Base-by-base conservation (phyloP, 345 rosid genomes). In the Capsella bursapastoris region DNA sequence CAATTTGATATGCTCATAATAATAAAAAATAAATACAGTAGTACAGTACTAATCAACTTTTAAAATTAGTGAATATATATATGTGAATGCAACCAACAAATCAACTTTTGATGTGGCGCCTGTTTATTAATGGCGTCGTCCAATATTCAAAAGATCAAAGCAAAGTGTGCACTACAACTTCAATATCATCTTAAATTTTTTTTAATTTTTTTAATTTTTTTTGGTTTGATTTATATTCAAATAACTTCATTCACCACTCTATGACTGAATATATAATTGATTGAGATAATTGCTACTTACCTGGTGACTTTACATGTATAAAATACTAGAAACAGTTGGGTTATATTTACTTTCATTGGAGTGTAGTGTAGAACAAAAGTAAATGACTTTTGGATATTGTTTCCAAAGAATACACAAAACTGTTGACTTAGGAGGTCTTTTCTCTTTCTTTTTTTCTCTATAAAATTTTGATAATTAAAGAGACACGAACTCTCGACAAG, bases 401-500 rank as follows among this genome's bases (percentile, higher is more conserved):
- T 57, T 66, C 61, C 67, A 67, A 29, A 66, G 3, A 38, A 34
- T 29, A 49, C 1, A 16, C 37, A 34, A 34, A 18, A 9, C 1
- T 51, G 25, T 74, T 37, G 34, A 29, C 14, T 58, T 32, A 40
- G 16, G 25, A 22, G 70, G 61, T 67, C 68, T 13, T 49, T 49
- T 67, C 55, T 34, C 37, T 6, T 58, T 58, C 38, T 47, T 57
- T 22, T 22, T 22, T 1, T 22, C 0, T 22, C 25, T 22, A 22
- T 22, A 22, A 18, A 27, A 37, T 29, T 66, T 57, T 49, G 34
- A 57, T 68, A 25, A 44, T 51, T 43, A 53, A 44, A 8, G 68
- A 56, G 74, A 68, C 73, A 68, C 7, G 51, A 76, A 35, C 64
- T 69, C 45, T 69, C 53, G 79, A 76, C 79, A 76, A 0, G 28